These are phyloP conservation scores for Penicillium tannophilum DNA, from an alignment of 495 filamentous ascomycete genomes.

Conservation along the genomic window DNA sequence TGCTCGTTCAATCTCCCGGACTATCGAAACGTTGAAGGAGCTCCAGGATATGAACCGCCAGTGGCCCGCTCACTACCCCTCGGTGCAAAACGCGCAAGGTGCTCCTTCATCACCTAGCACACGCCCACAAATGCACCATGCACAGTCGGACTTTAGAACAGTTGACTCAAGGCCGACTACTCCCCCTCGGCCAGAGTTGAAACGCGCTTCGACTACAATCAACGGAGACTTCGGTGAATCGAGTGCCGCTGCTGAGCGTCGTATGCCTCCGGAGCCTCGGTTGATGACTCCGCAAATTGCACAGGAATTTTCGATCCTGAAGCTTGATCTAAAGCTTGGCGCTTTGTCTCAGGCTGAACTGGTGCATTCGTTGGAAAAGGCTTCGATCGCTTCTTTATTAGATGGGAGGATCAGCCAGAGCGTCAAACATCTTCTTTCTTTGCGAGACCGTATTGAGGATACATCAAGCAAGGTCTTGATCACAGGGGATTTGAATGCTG, in stretches of 20 bases:
- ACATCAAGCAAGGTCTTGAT: constrained; percentile 96
- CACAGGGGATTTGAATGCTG: constrained; percentile 96
- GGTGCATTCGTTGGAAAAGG: constrained; percentile 95
- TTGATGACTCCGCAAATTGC: constrained; percentile 91
- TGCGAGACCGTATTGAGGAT: constrained; percentile 94
- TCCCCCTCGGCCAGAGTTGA: constrained; percentile 55
- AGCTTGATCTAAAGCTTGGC: constrained; percentile 90
- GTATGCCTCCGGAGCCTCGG: constrained; percentile 61
- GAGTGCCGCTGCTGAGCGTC: constrained; percentile 64
- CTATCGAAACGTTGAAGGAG: constrained; percentile 75
- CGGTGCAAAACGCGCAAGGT: constrained; percentile 59
- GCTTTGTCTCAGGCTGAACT: constrained; percentile 83
- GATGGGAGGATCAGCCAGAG: constrained; percentile 94
- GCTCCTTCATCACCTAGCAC: constrained; percentile 47
- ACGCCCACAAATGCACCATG: constrained; percentile 53
- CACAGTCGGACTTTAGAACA: constrained; percentile 46
- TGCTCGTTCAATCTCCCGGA: constrained; percentile 78
- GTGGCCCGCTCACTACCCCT: constrained; percentile 96
- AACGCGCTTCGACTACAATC: constrained; percentile 71
- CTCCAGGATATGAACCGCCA: constrained; percentile 85
- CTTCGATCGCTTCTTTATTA: constrained; percentile 81
- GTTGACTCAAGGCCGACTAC: constrained; percentile 36
- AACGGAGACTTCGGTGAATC: constrained; percentile 68
- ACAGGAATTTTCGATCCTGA: constrained; percentile 93
- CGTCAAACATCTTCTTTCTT: constrained; percentile 81